These are phyloP conservation scores for Nicotiana knightiana DNA, from an alignment of 257 asterid species.

Conservation along the genomic window DNA sequence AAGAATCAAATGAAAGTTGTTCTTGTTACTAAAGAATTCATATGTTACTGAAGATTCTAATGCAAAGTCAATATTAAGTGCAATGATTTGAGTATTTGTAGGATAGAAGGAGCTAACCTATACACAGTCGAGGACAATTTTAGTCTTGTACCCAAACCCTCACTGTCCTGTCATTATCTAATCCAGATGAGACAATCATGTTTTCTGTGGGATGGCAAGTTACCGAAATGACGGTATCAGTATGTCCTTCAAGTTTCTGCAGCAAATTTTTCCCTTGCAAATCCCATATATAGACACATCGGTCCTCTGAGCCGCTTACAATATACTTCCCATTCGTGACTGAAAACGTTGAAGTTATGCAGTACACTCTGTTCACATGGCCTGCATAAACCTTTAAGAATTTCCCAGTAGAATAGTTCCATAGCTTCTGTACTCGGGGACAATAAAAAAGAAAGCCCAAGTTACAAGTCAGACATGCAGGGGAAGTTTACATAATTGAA, in stretches of 20 bases:
- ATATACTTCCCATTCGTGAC: constrained; percentile 71
- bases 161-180: constrained; percentile 63
- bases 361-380: constrained; percentile 62
- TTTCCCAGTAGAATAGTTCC: constrained; percentile 72
- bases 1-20: not conserved
- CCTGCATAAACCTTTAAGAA: constrained; percentile 53
- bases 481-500: not conserved
- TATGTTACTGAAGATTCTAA: not conserved
- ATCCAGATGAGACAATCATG: constrained; percentile 83
- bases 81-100: not conserved
- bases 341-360: constrained; percentile 66
- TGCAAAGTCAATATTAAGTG: not conserved
- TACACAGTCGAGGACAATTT: constrained; percentile 1
- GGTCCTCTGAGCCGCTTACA: constrained; percentile 86
- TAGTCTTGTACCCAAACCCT: constrained; percentile 82
- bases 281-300: constrained; percentile 70
- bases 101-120: constrained; percentile 18
- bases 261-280: constrained; percentile 63
- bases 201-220: constrained; percentile 59
- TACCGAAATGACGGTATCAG: constrained; percentile 67
- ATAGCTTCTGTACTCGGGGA: constrained; percentile 51
- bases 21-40: not conserved
- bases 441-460: not conserved
- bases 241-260: constrained; percentile 88
- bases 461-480: not conserved